Percentiles rank a stretch among this genome's conserved stretches.
phyloP scores from a whole-genome alignment of 495 filamentous ascomycete species.

The Jackrogersella multiformis region DNA sequence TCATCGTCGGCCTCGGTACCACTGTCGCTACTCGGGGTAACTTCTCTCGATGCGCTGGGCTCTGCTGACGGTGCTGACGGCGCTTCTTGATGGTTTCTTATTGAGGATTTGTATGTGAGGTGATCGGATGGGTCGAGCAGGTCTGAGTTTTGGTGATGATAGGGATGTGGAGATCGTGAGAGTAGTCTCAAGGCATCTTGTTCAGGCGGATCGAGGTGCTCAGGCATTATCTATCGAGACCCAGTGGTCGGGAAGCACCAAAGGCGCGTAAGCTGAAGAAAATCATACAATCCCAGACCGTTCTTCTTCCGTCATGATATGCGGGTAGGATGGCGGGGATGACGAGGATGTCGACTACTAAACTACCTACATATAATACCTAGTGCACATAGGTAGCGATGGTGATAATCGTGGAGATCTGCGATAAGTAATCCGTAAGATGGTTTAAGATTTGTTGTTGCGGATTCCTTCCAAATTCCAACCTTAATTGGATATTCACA shows the following conservation, averaged over 20 bases:
- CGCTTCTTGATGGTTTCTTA: slow-evolving; percentile 23
- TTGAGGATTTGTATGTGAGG: slow-evolving; percentile 23
- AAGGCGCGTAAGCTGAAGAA: slow-evolving; percentile 28
- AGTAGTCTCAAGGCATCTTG: slow-evolving; percentile 59
- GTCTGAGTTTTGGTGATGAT: slow-evolving; percentile 66
- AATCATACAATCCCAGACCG: slow-evolving; percentile 27
- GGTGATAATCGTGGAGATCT: neutral
- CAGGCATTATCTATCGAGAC: slow-evolving; percentile 51
- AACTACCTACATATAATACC: too few relatives aligned
- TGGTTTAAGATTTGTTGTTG: neutral
- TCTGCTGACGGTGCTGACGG: slow-evolving; percentile 29
- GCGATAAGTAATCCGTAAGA: neutral
- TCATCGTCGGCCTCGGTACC: slow-evolving; percentile 95
- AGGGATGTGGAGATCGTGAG: slow-evolving; percentile 82
- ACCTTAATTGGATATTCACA: slow-evolving; percentile 25
- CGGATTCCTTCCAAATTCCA: neutral
- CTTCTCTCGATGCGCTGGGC: slow-evolving; percentile 49
- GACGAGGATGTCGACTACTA: neutral
- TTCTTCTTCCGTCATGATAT: slow-evolving; percentile 27
- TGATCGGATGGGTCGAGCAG: slow-evolving; percentile 56
- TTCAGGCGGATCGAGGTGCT: slow-evolving; percentile 50
- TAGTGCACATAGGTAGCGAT: too few relatives aligned
- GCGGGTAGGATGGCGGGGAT: neutral
- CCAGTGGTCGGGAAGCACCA: slow-evolving; percentile 23
- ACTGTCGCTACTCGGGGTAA: slow-evolving; percentile 78